A percentile compares a stretch with the other conserved stretches of the same genome.
Evolutionary conservation across 805 yeast genomes (phyloP).

Genomic region (Wickerhamiella bombiphila): DNA sequence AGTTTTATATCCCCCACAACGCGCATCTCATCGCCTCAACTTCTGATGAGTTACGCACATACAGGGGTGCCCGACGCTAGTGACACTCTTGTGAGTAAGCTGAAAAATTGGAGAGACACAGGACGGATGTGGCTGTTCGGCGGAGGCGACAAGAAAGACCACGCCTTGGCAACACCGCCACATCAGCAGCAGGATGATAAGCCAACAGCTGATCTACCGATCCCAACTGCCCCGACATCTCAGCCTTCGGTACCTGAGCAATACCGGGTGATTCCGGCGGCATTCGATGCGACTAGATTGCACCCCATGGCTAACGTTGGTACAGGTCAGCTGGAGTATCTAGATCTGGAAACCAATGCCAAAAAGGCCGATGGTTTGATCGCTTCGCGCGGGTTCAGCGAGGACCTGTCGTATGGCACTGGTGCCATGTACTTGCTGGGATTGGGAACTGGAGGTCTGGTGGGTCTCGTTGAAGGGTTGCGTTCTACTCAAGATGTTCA

Average conservation of each 20-base stretch:
- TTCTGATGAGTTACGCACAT: no score
- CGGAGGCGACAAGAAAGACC: not conserved
- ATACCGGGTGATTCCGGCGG: constrained; percentile 10
- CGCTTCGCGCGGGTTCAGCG: constrained; percentile 96
- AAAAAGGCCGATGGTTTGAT: constrained; percentile 57
- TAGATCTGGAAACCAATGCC: constrained; percentile 51
- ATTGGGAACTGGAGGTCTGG: constrained; percentile 76
- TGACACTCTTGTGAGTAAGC: no score
- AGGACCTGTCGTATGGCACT: constrained; percentile 94
- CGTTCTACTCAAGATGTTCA: constrained; percentile 59
- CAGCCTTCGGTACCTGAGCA: not conserved
- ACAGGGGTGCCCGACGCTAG: no score
- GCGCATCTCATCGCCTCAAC: no score
- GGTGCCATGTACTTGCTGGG: constrained; percentile 81
- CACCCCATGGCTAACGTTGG: constrained; percentile 92
- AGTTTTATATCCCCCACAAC: no score
- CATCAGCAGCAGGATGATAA: not conserved
- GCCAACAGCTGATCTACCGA: not conserved
- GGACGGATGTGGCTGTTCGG: constrained; percentile 1
- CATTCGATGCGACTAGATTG: constrained; percentile 53
- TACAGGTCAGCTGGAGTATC: constrained; percentile 63
- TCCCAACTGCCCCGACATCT: not conserved
- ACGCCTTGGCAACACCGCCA: not conserved
- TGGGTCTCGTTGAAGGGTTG: constrained; percentile 79
- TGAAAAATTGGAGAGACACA: not conserved